A percentile compares a stretch with the other conserved stretches of the same genome.
phyloP scores from a whole-genome alignment of 2,329 filamentous ascomycete genomes.

The Paecilomyces fulvus region DNA sequence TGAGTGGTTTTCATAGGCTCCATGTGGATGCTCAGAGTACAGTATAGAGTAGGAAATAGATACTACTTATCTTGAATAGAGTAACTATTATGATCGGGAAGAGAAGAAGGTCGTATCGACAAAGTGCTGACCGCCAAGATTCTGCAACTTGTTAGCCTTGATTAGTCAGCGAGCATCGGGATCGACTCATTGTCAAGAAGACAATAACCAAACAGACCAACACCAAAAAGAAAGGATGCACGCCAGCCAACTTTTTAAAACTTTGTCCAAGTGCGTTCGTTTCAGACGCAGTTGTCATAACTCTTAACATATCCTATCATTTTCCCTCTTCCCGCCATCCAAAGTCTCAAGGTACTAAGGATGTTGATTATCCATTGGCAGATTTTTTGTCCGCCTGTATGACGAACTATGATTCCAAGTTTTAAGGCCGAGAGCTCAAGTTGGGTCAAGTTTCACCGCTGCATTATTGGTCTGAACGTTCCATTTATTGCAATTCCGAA shows the following conservation, averaged over 20 bases:
- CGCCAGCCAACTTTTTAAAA: not conserved
- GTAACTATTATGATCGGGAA: not conserved
- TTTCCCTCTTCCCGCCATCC: not conserved
- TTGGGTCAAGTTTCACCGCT: not conserved
- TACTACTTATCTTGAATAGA: too few species aligned
- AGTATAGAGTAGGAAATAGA: not conserved
- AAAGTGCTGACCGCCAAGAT: not conserved
- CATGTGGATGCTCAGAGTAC: not conserved
- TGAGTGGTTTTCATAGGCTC: not conserved
- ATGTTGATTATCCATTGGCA: not conserved
- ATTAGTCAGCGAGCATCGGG: not conserved
- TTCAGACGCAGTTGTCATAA: not conserved
- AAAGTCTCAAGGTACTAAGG: not conserved
- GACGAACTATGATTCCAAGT: not conserved
- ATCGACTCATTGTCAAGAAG: too few species aligned
- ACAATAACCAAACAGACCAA: not conserved
- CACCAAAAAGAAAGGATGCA: not conserved
- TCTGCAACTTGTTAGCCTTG: not conserved
- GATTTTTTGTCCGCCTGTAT: not conserved
- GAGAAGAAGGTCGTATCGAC: not conserved
- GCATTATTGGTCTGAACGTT: not conserved
- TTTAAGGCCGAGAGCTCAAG: not conserved
- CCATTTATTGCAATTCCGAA: too few species aligned
- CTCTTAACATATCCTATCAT: not conserved
- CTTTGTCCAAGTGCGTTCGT: not conserved